phyloP scores from a whole-genome alignment of 495 filamentous ascomycete genomes.

The Stereocaulon alpinum region DNA sequence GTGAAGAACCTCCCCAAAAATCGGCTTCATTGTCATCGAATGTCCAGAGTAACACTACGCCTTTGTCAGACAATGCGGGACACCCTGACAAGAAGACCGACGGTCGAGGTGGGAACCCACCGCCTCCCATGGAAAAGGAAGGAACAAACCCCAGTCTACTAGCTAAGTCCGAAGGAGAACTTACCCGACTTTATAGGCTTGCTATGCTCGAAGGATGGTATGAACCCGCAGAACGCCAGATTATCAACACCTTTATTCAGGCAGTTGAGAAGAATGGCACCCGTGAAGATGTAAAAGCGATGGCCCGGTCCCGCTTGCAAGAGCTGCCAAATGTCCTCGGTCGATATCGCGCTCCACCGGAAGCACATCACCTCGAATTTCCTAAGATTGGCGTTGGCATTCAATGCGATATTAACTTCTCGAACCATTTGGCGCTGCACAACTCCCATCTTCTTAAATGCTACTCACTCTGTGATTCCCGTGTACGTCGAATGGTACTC shows the following conservation, averaged over 20 bases:
- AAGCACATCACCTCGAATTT: constrained; percentile 47
- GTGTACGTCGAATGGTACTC: constrained; percentile 62
- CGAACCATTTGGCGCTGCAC: constrained; percentile 63
- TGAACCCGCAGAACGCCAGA: constrained; percentile 11
- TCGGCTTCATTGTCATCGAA: not conserved
- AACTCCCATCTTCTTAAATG: constrained; percentile 70
- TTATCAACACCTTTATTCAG: constrained; percentile 13
- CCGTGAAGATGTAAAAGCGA: not conserved
- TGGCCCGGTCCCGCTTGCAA: constrained; percentile 12
- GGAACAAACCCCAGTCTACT: constrained; percentile 25
- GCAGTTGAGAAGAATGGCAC: constrained; percentile 3
- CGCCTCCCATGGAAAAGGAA: not conserved
- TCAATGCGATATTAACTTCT: constrained; percentile 79
- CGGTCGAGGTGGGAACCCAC: not conserved
- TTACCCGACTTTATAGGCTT: constrained; percentile 19
- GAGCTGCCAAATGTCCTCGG: constrained; percentile 19
- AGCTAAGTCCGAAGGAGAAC: constrained; percentile 18
- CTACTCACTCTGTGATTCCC: constrained; percentile 62
- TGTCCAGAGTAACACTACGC: not conserved
- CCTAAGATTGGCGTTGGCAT: constrained; percentile 59
- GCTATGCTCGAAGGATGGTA: constrained; percentile 24
- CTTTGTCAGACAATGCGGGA: not conserved
- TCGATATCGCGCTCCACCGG: constrained; percentile 19
- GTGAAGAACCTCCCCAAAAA: not conserved
- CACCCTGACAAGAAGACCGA: not conserved